These are phyloP conservation scores for Apiospora aurea DNA, from an alignment of 2,329 filamentous ascomycete species.

Conservation along the genomic window DNA sequence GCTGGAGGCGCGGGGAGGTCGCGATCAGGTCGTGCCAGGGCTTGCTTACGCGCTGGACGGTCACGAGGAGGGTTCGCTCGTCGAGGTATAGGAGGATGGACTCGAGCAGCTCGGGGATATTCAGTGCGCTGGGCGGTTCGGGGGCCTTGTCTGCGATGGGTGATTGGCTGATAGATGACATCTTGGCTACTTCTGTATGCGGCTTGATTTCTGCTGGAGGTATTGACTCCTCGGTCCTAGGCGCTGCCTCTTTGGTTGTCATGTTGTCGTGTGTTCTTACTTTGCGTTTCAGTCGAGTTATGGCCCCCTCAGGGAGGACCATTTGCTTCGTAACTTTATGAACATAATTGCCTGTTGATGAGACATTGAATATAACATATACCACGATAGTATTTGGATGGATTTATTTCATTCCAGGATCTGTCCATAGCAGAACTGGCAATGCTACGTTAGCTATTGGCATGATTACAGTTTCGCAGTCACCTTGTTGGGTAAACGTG, in stretches of 20 bases:
- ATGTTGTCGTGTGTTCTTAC: neutral
- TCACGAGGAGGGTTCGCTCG: slow-evolving; percentile 23
- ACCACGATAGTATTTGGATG: neutral
- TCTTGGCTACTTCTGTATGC: neutral
- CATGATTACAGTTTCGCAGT: neutral
- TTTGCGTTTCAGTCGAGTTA: neutral
- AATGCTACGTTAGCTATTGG: neutral
- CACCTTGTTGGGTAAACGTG: neutral
- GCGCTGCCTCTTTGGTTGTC: neutral
- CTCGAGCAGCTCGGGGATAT: slow-evolving; percentile 27
- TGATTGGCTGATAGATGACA: neutral
- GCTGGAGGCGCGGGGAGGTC: slow-evolving; percentile 24
- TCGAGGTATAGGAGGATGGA: slow-evolving; percentile 28
- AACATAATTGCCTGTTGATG: neutral
- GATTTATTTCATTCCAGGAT: neutral
- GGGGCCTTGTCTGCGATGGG: neutral
- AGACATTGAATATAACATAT: neutral
- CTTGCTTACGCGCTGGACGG: slow-evolving; percentile 26
- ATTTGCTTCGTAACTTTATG: neutral
- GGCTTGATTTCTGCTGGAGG: too few relatives aligned
- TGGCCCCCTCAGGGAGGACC: neutral
- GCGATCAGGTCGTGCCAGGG: slow-evolving; percentile 23
- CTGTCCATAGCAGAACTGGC: neutral
- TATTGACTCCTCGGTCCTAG: too few relatives aligned
- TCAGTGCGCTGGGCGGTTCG: neutral